A percentile compares a stretch with the other conserved stretches of the same genome.
phyloP scores from a whole-genome alignment of 2,329 filamentous ascomycete species.

The Myriosclerotinia curreyana region DNA sequence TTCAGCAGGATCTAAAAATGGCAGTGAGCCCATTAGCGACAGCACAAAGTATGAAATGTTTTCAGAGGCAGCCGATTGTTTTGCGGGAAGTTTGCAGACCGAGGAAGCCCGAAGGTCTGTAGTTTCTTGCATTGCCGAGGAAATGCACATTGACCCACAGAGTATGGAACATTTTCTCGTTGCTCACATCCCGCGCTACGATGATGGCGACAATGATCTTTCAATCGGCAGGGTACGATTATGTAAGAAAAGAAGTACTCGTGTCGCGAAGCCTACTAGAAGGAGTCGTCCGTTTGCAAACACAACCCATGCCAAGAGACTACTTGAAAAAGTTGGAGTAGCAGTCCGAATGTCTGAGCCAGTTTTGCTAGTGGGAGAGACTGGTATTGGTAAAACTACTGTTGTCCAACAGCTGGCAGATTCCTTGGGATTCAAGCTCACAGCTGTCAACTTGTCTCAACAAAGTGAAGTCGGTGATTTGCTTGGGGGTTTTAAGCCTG shows the following conservation, averaged over 20 bases:
- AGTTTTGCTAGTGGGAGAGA: slow-evolving; percentile 93
- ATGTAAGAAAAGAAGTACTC: slow-evolving; percentile 46
- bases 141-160: slow-evolving; percentile 82
- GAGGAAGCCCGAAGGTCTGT: slow-evolving; percentile 57
- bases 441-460: slow-evolving; percentile 93
- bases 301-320: slow-evolving; percentile 76
- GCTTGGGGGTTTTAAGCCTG: slow-evolving; percentile 92
- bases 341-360: slow-evolving; percentile 84
- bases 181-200: slow-evolving; percentile 67
- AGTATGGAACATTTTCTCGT: slow-evolving; percentile 73
- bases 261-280: slow-evolving; percentile 49
- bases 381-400: slow-evolving; percentile 96
- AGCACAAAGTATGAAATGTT: slow-evolving; percentile 78
- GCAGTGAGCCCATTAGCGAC: slow-evolving; percentile 69
- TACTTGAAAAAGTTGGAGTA: slow-evolving; percentile 85
- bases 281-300: slow-evolving; percentile 75
- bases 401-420: slow-evolving; percentile 90
- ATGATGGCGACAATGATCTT: slow-evolving; percentile 57
- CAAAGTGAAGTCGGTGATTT: slow-evolving; percentile 97
- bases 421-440: slow-evolving; percentile 78
- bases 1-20: slow-evolving; percentile 59
- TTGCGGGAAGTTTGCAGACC: slow-evolving; percentile 75
- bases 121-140: slow-evolving; percentile 72
- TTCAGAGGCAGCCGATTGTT: slow-evolving; percentile 89
- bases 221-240: slow-evolving; percentile 65